Conservation (phyloP, 345 rosid species). For the Arabis hirsuta region DNA sequence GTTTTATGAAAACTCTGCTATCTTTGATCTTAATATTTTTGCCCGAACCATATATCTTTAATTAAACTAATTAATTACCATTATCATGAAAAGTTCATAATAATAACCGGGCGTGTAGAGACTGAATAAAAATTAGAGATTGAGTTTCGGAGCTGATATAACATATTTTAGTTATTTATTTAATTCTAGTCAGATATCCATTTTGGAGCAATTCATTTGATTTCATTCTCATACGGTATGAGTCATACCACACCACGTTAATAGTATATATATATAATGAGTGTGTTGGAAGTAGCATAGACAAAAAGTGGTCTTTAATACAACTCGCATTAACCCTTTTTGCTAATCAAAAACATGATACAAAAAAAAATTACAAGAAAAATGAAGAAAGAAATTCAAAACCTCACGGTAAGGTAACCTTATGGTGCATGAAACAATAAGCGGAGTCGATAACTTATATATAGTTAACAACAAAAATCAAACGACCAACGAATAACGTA, state of each 20-base stretch:
- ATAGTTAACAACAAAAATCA: constrained; percentile 26
- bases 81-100: not conserved
- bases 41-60: not conserved
- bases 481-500: constrained; percentile 33
- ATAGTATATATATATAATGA: constrained; percentile 26
- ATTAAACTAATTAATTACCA: not conserved
- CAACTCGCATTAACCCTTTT: constrained; percentile 36
- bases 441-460: constrained; percentile 19
- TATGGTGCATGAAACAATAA: constrained; percentile 34
- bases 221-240: not conserved
- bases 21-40: not conserved
- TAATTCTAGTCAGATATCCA: constrained; percentile 5
- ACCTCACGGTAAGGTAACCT: constrained; percentile 34
- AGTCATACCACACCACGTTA: not conserved
- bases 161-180: constrained; percentile 15
- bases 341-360: constrained; percentile 28
- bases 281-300: constrained; percentile 41
- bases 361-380: not conserved
- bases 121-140: not conserved
- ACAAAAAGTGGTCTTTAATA: constrained; percentile 39
- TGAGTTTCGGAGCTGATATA: not conserved
- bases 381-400: constrained; percentile 10
- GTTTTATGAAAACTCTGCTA: constrained; percentile 1
- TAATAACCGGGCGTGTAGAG: not conserved
- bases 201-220: constrained; percentile 24